phyloP scores from a whole-genome alignment of 441 rosid genomes.

The Bruguiera hainesii region DNA sequence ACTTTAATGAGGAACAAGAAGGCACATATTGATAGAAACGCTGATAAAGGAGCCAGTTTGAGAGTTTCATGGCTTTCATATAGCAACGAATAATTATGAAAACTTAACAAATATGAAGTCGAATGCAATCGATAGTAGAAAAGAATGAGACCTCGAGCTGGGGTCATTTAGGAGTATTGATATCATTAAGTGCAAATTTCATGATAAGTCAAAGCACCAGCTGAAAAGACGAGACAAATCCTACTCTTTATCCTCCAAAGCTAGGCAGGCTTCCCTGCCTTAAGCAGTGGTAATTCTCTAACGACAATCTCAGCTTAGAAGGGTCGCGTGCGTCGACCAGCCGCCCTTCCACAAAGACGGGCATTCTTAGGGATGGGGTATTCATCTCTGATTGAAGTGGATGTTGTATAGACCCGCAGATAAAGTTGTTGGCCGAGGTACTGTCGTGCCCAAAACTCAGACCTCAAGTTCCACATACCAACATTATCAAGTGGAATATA shows the following conservation, averaged over 20 bases:
- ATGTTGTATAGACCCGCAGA: constrained; percentile 64
- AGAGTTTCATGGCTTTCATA: constrained; percentile 18
- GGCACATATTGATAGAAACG: neutral
- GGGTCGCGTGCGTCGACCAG: constrained; percentile 72
- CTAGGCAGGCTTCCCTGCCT: constrained; percentile 1
- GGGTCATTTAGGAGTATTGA: constrained; percentile 27
- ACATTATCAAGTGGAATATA: constrained; percentile 86
- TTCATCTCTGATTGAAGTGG: constrained; percentile 82
- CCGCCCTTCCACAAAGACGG: constrained; percentile 76
- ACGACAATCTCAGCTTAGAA: constrained; percentile 27
- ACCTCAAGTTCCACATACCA: constrained; percentile 95
- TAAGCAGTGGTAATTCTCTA: neutral
- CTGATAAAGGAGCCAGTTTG: constrained; percentile 12
- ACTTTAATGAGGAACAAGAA: neutral
- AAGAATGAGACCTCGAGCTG: constrained; percentile 76
- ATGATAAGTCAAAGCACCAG: constrained; percentile 1
- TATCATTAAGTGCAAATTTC: constrained; percentile 1
- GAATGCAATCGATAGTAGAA: constrained; percentile 28
- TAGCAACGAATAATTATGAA: neutral
- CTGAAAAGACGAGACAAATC: constrained; percentile 16
- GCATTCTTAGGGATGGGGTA: constrained; percentile 90
- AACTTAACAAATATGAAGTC: constrained; percentile 11
- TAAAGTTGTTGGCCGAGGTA: constrained; percentile 94
- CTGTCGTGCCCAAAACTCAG: constrained; percentile 87
- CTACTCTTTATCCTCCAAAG: constrained; percentile 16